Percentiles rank a stretch among this genome's conserved stretches.
Conservation (phyloP, 495 filamentous ascomycete species). For the Trichoderma reesei region DNA sequence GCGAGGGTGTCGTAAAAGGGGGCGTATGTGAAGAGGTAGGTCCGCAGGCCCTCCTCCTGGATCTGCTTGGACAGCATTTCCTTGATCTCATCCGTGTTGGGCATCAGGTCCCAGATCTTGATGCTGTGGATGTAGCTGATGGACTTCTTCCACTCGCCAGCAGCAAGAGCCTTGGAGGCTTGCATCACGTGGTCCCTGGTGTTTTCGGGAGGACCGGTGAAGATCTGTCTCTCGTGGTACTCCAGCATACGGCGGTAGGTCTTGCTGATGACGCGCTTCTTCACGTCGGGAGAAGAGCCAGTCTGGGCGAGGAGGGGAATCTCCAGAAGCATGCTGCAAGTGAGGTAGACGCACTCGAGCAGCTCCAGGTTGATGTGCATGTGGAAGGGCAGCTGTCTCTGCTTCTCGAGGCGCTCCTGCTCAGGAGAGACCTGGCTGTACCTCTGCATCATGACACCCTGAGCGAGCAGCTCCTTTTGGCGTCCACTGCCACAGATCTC, state of each 20-base stretch:
- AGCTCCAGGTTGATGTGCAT: slow-evolving; percentile 99
- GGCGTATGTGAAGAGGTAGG: slow-evolving; percentile 98
- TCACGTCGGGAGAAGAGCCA: slow-evolving; percentile 90
- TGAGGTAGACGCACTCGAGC: slow-evolving; percentile 95
- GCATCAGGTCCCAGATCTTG: slow-evolving; percentile 99
- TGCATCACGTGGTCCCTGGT: slow-evolving; percentile 99
- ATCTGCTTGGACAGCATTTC: slow-evolving; percentile 93
- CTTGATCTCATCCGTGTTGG: slow-evolving; percentile 83
- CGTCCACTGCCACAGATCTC: slow-evolving; percentile 95
- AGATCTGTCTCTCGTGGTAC: slow-evolving; percentile 98
- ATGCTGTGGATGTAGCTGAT: slow-evolving; percentile 87
- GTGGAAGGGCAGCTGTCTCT: slow-evolving; percentile 96
- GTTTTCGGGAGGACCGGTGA: slow-evolving; percentile 96
- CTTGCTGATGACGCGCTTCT: slow-evolving; percentile 98
- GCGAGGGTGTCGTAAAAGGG: slow-evolving; percentile 98
- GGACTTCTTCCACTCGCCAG: slow-evolving; percentile 96
- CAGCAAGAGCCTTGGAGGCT: slow-evolving; percentile 89
- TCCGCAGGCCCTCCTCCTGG: slow-evolving; percentile 94
- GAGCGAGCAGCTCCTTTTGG: slow-evolving; percentile 94
- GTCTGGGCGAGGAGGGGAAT: slow-evolving; percentile 95
- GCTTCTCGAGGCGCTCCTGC: slow-evolving; percentile 91
- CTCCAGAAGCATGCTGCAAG: slow-evolving; percentile 96
- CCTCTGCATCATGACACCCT: slow-evolving; percentile 95
- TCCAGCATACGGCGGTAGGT: slow-evolving; percentile 98
- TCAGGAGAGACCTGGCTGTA: slow-evolving; percentile 92